phyloP scores from a whole-genome alignment of 768 basidiomycete genomes.

The Stropharia rugosoannulata region DNA sequence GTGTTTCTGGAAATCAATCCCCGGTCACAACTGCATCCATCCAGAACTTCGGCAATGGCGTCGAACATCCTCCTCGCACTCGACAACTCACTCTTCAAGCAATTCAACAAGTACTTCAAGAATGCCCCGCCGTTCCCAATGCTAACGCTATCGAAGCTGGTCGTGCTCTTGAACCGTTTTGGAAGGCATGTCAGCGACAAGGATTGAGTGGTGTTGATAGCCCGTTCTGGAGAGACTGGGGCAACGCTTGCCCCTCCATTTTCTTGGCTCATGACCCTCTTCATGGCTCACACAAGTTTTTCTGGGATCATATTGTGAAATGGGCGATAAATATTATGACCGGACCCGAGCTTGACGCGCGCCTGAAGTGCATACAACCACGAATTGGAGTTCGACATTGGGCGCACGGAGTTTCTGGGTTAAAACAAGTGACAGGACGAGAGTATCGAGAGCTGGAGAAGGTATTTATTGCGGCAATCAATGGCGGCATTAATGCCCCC shows the following conservation, averaged over 20 bases:
- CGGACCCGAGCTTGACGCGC: conserved; percentile 28
- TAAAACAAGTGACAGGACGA: conserved; percentile 36
- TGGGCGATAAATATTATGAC: conserved; percentile 32
- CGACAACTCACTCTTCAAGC: background rate
- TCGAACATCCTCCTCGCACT: background rate
- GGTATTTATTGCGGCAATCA: conserved; percentile 28
- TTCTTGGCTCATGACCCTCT: conserved; percentile 33
- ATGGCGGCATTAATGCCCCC: conserved; percentile 21
- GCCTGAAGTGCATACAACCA: conserved; percentile 30
- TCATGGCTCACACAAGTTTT: conserved; percentile 30
- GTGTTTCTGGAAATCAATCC: background rate
- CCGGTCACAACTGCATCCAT: background rate
- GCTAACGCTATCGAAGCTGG: background rate
- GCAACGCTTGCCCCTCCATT: conserved; percentile 22
- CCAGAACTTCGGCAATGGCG: background rate
- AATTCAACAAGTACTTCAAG: background rate
- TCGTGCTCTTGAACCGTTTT: background rate
- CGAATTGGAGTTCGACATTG: conserved; percentile 34
- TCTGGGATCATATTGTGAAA: conserved; percentile 33
- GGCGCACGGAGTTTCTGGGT: conserved; percentile 27
- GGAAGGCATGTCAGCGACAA: background rate
- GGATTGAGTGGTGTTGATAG: conserved; percentile 25
- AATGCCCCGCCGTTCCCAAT: background rate
- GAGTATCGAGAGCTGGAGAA: conserved; percentile 33
- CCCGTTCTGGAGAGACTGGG: conserved; percentile 36